A percentile compares a stretch with the other conserved stretches of the same genome.
phyloP scores from a whole-genome alignment of 306 rosid genomes.

The Mimosa pudica region DNA sequence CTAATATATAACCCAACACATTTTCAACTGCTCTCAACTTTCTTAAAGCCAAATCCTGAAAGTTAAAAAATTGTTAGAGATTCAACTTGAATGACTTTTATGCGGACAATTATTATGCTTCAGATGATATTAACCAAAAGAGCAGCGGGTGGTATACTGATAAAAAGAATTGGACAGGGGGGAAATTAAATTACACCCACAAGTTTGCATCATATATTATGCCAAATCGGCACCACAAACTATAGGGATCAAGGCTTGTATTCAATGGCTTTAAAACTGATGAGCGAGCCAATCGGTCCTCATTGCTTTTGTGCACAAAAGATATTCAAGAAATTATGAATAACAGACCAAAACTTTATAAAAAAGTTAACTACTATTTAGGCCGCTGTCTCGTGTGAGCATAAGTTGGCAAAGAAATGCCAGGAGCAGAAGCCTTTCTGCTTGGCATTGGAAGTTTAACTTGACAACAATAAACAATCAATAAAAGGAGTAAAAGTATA shows the following conservation, averaged over 20 bases:
- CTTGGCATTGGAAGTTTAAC: slow-evolving; percentile 75
- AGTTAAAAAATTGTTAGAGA: not conserved
- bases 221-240: slow-evolving; percentile 22
- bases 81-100: not conserved
- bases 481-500: slow-evolving; percentile 59
- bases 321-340: no score
- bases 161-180: not conserved
- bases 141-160: not conserved
- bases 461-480: slow-evolving; percentile 61
- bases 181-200: not conserved
- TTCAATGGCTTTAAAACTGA: not conserved
- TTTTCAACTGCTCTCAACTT: not conserved
- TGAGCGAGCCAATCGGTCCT: not conserved
- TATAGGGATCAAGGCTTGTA: not conserved
- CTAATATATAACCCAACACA: not conserved
- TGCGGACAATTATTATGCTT: slow-evolving; percentile 17
- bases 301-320: not conserved
- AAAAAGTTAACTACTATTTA: slow-evolving; percentile 36
- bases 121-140: slow-evolving; percentile 25
- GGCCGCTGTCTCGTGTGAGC: slow-evolving; percentile 44
- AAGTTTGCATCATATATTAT: slow-evolving; percentile 21
- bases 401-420: slow-evolving; percentile 54
- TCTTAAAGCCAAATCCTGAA: not conserved
- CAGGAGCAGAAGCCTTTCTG: slow-evolving; percentile 47
- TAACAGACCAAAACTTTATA: not conserved